Evolutionary conservation across 352 stramenopile genomes (phyloP).

Genomic region (Globisporangium megalacanthum): DNA sequence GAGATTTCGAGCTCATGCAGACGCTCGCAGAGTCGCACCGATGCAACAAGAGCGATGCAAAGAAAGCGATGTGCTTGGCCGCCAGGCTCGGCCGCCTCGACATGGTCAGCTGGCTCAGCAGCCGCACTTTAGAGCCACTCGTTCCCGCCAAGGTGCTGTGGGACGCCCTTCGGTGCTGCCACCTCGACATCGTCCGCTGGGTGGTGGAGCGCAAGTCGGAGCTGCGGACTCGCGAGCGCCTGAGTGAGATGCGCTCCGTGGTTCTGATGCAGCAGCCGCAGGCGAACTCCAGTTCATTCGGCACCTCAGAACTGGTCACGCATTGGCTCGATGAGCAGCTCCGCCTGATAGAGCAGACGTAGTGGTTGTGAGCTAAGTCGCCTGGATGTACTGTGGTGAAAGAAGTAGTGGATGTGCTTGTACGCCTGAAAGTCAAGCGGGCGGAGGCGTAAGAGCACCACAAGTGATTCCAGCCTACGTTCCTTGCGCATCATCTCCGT

Average conservation of each 20-base stretch:
- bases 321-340: not conserved
- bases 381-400: too few relatives aligned
- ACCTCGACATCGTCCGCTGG: constrained; percentile 5
- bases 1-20: constrained; percentile 1
- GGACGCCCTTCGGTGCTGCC: constrained; percentile 1
- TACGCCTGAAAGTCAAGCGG: not conserved
- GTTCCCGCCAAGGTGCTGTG: constrained; percentile 6
- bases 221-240: not conserved
- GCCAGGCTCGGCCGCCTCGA: constrained; percentile 5
- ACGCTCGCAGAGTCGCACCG: not conserved
- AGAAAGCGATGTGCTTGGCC: constrained; percentile 10
- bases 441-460: not conserved
- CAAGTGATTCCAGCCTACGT: not conserved
- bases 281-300: not conserved
- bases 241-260: constrained; percentile 1
- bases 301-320: not conserved
- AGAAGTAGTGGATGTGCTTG: too few relatives aligned
- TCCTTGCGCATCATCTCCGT: not conserved
- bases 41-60: constrained; percentile 2
- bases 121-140: not conserved
- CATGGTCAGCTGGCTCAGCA: constrained; percentile 5
- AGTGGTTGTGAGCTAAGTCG: too few relatives aligned
- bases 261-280: not conserved
- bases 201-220: not conserved
- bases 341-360: not conserved